These are phyloP conservation scores for Patellaria atrata DNA, from an alignment of 495 filamentous ascomycete genomes.

Conservation along the genomic window DNA sequence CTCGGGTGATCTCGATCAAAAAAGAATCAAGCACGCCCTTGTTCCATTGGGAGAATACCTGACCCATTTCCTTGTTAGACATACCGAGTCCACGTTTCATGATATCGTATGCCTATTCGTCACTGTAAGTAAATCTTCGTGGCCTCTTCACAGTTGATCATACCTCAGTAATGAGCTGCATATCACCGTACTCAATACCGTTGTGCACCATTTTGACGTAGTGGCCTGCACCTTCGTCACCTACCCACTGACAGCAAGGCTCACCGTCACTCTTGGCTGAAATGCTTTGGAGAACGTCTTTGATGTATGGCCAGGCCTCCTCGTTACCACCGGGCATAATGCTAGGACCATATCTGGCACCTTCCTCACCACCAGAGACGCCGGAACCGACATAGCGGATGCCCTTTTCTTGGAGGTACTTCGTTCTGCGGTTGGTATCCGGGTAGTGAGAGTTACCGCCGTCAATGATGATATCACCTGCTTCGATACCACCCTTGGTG, in stretches of 20 bases:
- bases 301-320: constrained; percentile 95
- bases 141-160: constrained; percentile 8
- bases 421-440: constrained; percentile 90
- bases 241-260: constrained; percentile 98
- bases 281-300: constrained; percentile 96
- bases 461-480: constrained; percentile 97
- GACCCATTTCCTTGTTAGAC: constrained; percentile 78
- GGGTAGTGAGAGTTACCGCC: constrained; percentile 99
- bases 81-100: constrained; percentile 92
- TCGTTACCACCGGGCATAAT: constrained; percentile 98
- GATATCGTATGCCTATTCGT: constrained; percentile 99
- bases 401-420: constrained; percentile 70
- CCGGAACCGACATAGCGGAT: constrained; percentile 94
- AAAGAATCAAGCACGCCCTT: constrained; percentile 97
- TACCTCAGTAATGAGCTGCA: constrained; percentile 99
- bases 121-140: too few relatives aligned
- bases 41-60: constrained; percentile 94
- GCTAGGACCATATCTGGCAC: constrained; percentile 91
- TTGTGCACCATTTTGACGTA: constrained; percentile 99
- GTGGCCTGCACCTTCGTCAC: constrained; percentile 96
- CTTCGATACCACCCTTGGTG: constrained; percentile 54
- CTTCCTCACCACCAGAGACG: constrained; percentile 98
- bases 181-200: constrained; percentile 99
- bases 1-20: constrained; percentile 96
- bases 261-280: constrained; percentile 92